Percentiles rank a stretch among this genome's conserved stretches.
Evolutionary conservation across 805 yeast genomes (phyloP).

Genomic region (Metschnikowia aberdeeniae): DNA sequence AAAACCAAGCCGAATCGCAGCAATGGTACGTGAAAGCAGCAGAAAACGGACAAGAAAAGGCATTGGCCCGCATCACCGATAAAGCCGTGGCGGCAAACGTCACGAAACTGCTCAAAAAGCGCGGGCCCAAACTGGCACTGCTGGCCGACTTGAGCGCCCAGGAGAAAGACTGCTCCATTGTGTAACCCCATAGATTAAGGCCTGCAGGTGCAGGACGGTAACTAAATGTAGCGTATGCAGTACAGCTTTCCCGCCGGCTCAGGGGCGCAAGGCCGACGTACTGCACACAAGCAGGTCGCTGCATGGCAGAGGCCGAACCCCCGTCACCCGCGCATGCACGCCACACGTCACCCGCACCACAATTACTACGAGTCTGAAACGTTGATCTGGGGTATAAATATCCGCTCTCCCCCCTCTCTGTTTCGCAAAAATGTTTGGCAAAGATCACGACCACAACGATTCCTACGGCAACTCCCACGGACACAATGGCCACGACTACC

Average conservation of each 20-base stretch:
- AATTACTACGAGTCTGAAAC: no score
- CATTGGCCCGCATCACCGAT: slow-evolving; percentile 31
- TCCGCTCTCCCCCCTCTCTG: no score
- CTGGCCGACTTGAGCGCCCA: slow-evolving; percentile 18
- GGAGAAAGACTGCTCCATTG: slow-evolving; percentile 44
- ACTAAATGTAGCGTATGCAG: no score
- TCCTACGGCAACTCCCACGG: slow-evolving; percentile 7
- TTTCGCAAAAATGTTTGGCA: slow-evolving; percentile 7
- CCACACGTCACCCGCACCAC: no score
- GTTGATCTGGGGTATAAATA: no score
- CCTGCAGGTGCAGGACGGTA: background rate
- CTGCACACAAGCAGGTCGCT: no score
- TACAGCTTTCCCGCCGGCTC: no score
- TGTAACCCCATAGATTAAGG: slow-evolving; percentile 20
- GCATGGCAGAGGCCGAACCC: no score
- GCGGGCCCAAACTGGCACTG: background rate
- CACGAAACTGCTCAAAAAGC: slow-evolving; percentile 26
- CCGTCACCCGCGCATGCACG: no score
- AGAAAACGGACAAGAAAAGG: slow-evolving; percentile 44
- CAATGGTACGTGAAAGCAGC: slow-evolving; percentile 78
- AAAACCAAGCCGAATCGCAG: slow-evolving; percentile 53
- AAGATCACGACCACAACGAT: slow-evolving; percentile 7
- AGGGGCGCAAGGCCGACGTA: no score
- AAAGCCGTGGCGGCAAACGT: slow-evolving; percentile 28
- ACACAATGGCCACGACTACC: no score